Conservation (phyloP, 345 rosid genomes). For the Stellera chamaejasme region DNA sequence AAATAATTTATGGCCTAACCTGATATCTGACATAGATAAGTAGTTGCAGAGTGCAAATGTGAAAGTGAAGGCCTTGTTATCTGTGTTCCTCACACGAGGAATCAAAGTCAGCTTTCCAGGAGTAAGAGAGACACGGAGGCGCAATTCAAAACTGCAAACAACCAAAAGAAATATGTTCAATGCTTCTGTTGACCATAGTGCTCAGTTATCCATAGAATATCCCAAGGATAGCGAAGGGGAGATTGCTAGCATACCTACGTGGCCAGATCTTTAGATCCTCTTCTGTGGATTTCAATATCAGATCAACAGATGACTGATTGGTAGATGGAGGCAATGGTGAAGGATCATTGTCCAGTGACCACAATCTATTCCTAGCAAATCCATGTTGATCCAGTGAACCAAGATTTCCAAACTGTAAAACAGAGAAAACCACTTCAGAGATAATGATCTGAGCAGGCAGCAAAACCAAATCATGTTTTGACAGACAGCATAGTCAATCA, state of each 20-base stretch:
- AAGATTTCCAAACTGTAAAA: constrained; percentile 60
- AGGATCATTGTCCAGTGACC: constrained; percentile 70
- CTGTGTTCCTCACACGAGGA: constrained; percentile 85
- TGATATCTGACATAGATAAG: constrained; percentile 77
- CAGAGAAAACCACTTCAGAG: constrained; percentile 7
- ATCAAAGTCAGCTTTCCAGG: constrained; percentile 72
- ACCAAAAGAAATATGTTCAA: too few species aligned
- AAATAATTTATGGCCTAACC: constrained; percentile 27
- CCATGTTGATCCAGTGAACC: constrained; percentile 80
- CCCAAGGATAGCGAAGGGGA: not conserved
- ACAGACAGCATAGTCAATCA: constrained; percentile 21
- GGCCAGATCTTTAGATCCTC: constrained; percentile 80
- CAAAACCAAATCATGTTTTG: not conserved
- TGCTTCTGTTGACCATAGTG: too few species aligned
- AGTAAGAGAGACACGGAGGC: constrained; percentile 59
- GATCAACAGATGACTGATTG: constrained; percentile 62
- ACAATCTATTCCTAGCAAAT: constrained; percentile 68
- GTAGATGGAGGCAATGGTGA: constrained; percentile 66
- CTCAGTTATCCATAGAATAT: not conserved
- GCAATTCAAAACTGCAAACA: constrained; percentile 68
- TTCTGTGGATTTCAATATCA: constrained; percentile 62
- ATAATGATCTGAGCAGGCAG: constrained; percentile 1
- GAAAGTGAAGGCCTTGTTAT: constrained; percentile 67
- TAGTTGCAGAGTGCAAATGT: constrained; percentile 61
- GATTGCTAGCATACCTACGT: constrained; percentile 40